phyloP scores from a whole-genome alignment of 225 moss, liverwort and hornwort species.

The Physcomitrium patens region DNA sequence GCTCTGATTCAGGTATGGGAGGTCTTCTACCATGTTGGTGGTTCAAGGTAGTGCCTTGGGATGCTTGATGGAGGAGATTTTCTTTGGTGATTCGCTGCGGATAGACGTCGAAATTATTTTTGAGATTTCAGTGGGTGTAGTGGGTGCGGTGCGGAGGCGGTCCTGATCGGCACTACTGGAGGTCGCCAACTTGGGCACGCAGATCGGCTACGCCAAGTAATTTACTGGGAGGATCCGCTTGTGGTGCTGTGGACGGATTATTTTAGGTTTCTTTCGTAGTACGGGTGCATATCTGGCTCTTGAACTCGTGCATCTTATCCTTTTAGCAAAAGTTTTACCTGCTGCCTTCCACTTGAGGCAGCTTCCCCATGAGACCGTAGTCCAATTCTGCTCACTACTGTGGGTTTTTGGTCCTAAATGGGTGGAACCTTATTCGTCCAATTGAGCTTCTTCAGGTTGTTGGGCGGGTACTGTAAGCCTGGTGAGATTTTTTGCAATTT shows the following conservation, averaged over 20 bases:
- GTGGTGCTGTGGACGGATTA: neutral
- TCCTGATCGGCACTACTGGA: too few relatives aligned
- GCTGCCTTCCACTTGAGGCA: neutral
- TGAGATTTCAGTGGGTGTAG: too few relatives aligned
- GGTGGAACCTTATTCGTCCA: neutral
- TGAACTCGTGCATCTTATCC: neutral
- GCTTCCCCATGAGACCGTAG: neutral
- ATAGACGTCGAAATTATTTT: too few relatives aligned
- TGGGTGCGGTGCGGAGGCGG: too few relatives aligned
- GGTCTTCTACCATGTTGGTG: too few relatives aligned
- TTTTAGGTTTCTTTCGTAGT: constrained; percentile 29
- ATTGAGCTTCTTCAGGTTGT: constrained; percentile 24
- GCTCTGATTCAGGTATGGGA: too few relatives aligned
- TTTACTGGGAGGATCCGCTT: constrained; percentile 21
- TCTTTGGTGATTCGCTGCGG: too few relatives aligned
- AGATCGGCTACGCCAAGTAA: constrained; percentile 26
- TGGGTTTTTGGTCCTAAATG: too few relatives aligned
- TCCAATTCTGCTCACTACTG: constrained; percentile 5
- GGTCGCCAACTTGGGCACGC: neutral
- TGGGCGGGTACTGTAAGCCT: neutral
- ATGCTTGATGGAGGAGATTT: too few relatives aligned
- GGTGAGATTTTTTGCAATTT: constrained; percentile 16
- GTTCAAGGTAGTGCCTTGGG: too few relatives aligned
- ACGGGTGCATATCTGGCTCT: constrained; percentile 1
- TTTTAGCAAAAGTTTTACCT: neutral